These are phyloP conservation scores for Fraxinus albicans DNA, from an alignment of 305 asterid species.

Conservation along the genomic window DNA sequence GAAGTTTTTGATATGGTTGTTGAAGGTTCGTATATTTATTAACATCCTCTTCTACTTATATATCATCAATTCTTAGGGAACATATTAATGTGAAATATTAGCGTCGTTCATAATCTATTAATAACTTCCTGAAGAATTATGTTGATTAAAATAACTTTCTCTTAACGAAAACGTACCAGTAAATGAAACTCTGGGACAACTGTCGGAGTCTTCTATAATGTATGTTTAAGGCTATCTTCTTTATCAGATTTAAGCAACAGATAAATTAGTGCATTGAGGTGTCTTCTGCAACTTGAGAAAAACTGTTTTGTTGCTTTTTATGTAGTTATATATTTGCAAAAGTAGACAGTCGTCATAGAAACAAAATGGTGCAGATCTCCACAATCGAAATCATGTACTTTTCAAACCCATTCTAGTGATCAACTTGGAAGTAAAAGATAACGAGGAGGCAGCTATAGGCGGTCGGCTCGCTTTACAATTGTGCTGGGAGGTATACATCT, in stretches of 20 bases:
- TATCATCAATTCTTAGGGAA: background rate
- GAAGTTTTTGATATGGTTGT: conserved; percentile 92
- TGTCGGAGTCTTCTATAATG: background rate
- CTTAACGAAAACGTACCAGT: background rate
- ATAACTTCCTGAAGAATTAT: background rate
- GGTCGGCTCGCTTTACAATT: conserved; percentile 67
- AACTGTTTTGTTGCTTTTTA: background rate
- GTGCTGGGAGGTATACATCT: conserved; percentile 64
- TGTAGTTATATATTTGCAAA: too few species aligned
- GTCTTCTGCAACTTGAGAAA: background rate
- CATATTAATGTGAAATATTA: background rate
- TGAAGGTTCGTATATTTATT: conserved; percentile 60
- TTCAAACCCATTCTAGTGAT: conserved; percentile 68
- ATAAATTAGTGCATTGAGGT: background rate
- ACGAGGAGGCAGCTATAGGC: conserved; percentile 89
- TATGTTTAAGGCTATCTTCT: background rate
- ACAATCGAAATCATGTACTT: conserved; percentile 60
- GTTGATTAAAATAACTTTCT: background rate
- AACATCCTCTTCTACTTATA: background rate
- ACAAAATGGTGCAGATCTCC: conserved; percentile 60
- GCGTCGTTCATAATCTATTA: background rate
- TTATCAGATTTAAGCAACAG: background rate
- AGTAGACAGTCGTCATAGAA: too few species aligned
- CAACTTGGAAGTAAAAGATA: conserved; percentile 87
- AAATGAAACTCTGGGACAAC: background rate